Evolutionary conservation across 805 yeast species (phyloP).

Genomic region (Candida cerambycidarum): DNA sequence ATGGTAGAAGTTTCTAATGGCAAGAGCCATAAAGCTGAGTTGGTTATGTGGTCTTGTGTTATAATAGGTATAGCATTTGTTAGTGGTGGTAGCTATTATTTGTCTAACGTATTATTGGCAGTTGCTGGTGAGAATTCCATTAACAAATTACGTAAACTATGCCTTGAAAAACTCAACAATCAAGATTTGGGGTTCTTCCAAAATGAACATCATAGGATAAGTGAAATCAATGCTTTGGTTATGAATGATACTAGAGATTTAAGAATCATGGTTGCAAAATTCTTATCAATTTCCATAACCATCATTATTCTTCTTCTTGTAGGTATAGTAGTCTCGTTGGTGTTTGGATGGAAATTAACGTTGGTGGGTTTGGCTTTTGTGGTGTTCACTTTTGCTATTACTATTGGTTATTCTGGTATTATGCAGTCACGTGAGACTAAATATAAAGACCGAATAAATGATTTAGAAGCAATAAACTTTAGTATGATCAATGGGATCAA

Average conservation of each 20-base stretch:
- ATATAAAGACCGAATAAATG: conserved; percentile 58
- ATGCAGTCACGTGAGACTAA: conserved; percentile 56
- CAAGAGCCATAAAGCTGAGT: conserved; percentile 25
- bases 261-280: conserved; percentile 61
- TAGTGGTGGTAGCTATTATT: conserved; percentile 60
- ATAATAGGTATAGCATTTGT: conserved; percentile 60
- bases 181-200: conserved; percentile 59
- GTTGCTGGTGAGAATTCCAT: conserved; percentile 71
- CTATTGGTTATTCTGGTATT: conserved; percentile 51
- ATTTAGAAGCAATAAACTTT: conserved; percentile 49
- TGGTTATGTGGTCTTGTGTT: conserved; percentile 65
- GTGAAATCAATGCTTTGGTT: conserved; percentile 62
- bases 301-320: conserved; percentile 52
- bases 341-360: conserved; percentile 82
- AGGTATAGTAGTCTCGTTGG: conserved; percentile 78
- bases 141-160: conserved; percentile 45
- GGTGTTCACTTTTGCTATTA: conserved; percentile 57
- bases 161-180: conserved; percentile 48
- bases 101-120: conserved; percentile 50
- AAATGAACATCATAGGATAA: conserved; percentile 36
- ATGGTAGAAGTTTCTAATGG: conserved; percentile 50
- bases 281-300: conserved; percentile 54
- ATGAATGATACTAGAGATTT: conserved; percentile 83
- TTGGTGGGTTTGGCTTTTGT: conserved; percentile 77
- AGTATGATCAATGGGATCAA: conserved; percentile 60